Base-by-base conservation (phyloP, 805 yeast species). In the Yarrowia hollandica region DNA sequence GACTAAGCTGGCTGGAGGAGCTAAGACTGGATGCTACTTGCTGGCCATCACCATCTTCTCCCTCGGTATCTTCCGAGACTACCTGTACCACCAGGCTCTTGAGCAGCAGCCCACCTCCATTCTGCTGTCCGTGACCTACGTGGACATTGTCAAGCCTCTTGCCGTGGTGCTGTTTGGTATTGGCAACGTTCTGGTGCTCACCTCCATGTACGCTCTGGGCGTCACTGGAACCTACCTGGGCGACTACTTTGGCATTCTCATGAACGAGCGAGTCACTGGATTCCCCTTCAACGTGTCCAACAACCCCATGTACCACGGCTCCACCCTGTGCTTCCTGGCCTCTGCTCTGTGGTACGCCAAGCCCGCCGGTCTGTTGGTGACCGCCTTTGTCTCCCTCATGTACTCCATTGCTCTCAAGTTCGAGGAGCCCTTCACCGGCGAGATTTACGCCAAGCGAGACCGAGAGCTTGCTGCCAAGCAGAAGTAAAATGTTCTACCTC, bases 281-380 rank as follows among this genome's bases (percentile, higher is more conserved):
- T 94, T 94, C 80, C 99, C 99, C 14, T 94, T 94, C 80, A 91
- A 85, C 67, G 82, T 91, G 60, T 80, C 85, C 64, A 85, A 90
- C 68, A 92, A 94, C 73, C 99, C 99, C 64, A 94, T 94, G 99
- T 94, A 94, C 74, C 86, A 87, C 69, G 99, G 99, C 14, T 88
- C 96, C 9, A 82, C 91, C 19, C 75, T 92, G 64, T 84, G 95
- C 56, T 94, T 94, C 78, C 75, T 94, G 69, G 99, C 97, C 41
- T 85, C 95, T 38, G 92, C 96, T 3, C 77, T 94, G 64, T 86
- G 85, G 81, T 84, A 82, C 70, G 97, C 85, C 26, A 91, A 90
- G 71, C 95, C 97, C 28, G 86, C 96, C 1, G 99, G 99, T 22
- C 68, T 94, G 50, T 74, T 83, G 48, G 82, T 90, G 25, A 77